Evolutionary conservation across 805 yeast species (phyloP), one percentile per base, ranked within the genome.

Genomic region (Wickerhamomyces canadensis): DNA sequence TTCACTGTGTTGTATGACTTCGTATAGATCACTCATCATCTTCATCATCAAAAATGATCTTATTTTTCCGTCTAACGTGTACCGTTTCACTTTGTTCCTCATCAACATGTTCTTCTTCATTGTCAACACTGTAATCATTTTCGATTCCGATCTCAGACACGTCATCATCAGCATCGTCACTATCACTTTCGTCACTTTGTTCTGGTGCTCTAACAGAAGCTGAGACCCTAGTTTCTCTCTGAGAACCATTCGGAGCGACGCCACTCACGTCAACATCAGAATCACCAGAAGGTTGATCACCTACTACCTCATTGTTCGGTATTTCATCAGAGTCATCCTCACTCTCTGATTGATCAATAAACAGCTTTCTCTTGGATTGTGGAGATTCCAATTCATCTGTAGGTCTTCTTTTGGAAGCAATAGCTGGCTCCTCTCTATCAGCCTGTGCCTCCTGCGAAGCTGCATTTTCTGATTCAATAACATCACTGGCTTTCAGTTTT

Each of bases 1-100:
- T 41, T 2, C 56, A 52, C 23, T 55, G 57, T 40, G 26, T 35
- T 7, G 47, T 33, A 6, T 52, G 31, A 35, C 5, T 15, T 5
- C 4, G n/a, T 16, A 14, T 7, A 25, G 6, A 23, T 7, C 11
- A 19, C 23, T 41, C 42, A 27, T 44, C 52, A 12, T 46, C 50
- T 11, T 40, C 47, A 33, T 37, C 42, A 21, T 40, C 39, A 13
- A 47, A 17, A 5, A 45, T 33, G 8, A 43, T 28, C 18, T 33
- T 39, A 13, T 19, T 25, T 29, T 27, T 35, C 14, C 35, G 39
- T 17, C 36, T 38, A 8, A 29, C 32, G 4, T 11, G 9, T 7
- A 13, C 5, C 15, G 19, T 16, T 28, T 9, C 26, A n/a, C n/a
- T n/a, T n/a, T n/a, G n/a, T 19, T 14, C 32, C 8, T 26, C 36